Percentiles rank a stretch among this genome's conserved stretches.
Conservation (phyloP, 148 eudicot genomes). For the Rhododendron simsii region DNA sequence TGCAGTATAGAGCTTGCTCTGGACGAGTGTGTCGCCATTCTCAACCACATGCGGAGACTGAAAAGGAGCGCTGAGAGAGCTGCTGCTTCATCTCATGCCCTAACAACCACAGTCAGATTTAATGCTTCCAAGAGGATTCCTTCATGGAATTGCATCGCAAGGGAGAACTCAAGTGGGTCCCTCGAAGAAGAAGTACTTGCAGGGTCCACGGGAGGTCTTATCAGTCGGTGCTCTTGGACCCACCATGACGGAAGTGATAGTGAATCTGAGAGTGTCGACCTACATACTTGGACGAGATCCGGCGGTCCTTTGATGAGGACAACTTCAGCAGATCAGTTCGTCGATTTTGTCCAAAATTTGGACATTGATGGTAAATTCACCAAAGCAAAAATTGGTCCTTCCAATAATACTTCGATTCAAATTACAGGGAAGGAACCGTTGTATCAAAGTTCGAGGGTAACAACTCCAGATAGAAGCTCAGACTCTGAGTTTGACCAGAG, state of each 20-base stretch:
- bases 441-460: constrained; percentile 31
- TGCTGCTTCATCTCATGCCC: constrained; percentile 52
- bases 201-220: constrained; percentile 20
- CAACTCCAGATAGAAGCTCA: constrained; percentile 50
- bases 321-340: constrained; percentile 61
- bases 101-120: constrained; percentile 38
- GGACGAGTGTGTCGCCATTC: constrained; percentile 78
- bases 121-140: constrained; percentile 85
- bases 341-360: constrained; percentile 66
- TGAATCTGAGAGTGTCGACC: constrained; percentile 61
- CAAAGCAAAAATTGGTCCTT: constrained; percentile 24
- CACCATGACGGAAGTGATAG: constrained; percentile 79
- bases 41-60: constrained; percentile 94
- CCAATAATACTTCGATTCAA: constrained; percentile 35
- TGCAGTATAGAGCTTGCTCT: constrained; percentile 91
- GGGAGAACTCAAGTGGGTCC: constrained; percentile 92
- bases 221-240: constrained; percentile 28
- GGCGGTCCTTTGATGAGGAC: constrained; percentile 99
- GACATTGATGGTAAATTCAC: constrained; percentile 42
- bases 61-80: constrained; percentile 61
- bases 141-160: constrained; percentile 88
- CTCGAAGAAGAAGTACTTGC: constrained; percentile 63
- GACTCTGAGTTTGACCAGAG: constrained; percentile 45
- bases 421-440: constrained; percentile 27
- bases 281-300: constrained; percentile 76